Conservation (phyloP, 805 yeast genomes). For the Myxozyma monticola region DNA sequence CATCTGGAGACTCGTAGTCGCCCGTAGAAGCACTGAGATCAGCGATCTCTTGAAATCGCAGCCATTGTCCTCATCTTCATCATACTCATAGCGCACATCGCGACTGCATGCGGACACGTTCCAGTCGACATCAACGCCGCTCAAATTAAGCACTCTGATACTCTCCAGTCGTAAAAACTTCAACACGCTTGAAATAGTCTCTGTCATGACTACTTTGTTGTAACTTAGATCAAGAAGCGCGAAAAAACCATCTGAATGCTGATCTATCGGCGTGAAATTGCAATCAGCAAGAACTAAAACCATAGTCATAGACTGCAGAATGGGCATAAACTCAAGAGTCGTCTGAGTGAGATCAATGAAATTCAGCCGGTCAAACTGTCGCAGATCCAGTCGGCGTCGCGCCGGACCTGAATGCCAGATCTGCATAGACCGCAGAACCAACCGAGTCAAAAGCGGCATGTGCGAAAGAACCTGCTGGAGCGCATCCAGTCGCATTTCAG, state of each 20-base stretch:
- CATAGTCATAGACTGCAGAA: not conserved
- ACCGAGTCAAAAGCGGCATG: too few relatives aligned
- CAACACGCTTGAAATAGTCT: not conserved
- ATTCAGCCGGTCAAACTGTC: too few relatives aligned
- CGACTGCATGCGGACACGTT: not conserved
- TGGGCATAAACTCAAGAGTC: not conserved
- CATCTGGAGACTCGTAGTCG: too few relatives aligned
- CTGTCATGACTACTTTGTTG: not conserved
- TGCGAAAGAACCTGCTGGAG: not conserved
- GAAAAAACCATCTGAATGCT: not conserved
- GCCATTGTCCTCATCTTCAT: too few relatives aligned
- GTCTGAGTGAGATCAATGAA: too few relatives aligned
- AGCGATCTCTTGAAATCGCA: too few relatives aligned
- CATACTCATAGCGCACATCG: too few relatives aligned
- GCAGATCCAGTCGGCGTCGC: slow-evolving; percentile 2
- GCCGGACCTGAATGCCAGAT: too few relatives aligned
- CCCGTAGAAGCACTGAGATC: too few relatives aligned
- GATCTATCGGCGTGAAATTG: not conserved
- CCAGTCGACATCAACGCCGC: not conserved
- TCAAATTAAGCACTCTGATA: not conserved
- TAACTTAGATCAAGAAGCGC: not conserved
- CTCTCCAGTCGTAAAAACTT: not conserved
- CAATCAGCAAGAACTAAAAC: not conserved
- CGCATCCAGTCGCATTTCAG: not conserved
- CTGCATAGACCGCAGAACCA: too few relatives aligned